Evolutionary conservation across 75 land plant species (phyloP).

Genomic region (Selaginella tamariscina): DNA sequence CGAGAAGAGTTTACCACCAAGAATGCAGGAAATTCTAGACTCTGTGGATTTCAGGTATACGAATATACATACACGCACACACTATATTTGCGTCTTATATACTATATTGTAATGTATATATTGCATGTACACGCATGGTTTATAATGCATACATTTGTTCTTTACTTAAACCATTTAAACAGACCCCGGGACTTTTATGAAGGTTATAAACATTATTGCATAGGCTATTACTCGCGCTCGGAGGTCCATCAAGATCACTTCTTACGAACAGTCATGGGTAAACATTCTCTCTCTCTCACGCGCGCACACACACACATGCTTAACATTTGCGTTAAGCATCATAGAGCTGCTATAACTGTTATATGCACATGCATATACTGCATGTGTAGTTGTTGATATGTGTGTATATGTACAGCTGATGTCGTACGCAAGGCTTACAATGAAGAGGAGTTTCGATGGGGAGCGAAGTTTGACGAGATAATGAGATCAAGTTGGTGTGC

Average conservation of each 20-base stretch:
- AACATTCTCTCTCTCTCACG: too few species aligned
- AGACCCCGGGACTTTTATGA: slow-evolving; percentile 16
- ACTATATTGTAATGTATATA: neutral
- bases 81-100: neutral
- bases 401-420: slow-evolving; percentile 9
- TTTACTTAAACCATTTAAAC: slow-evolving; percentile 2
- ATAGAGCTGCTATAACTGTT: too few species aligned
- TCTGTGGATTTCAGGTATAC: slow-evolving; percentile 11
- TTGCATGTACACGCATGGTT: neutral
- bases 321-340: too few species aligned
- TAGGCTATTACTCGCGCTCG: slow-evolving; percentile 20
- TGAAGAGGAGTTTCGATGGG: slow-evolving; percentile 7
- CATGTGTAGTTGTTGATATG: too few species aligned
- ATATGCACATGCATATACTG: too few species aligned
- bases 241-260: slow-evolving; percentile 4
- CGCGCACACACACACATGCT: too few species aligned
- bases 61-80: neutral
- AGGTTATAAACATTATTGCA: slow-evolving; percentile 21
- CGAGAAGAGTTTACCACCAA: too few species aligned
- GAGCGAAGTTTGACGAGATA: slow-evolving; percentile 18
- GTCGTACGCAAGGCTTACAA: slow-evolving; percentile 1
- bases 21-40: slow-evolving; percentile 12
- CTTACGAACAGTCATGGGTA: slow-evolving; percentile 15
- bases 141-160: neutral
- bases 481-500: slow-evolving; percentile 11